Conservation (phyloP, 208 protist species). For the Herpetomonas tarakana region DNA sequence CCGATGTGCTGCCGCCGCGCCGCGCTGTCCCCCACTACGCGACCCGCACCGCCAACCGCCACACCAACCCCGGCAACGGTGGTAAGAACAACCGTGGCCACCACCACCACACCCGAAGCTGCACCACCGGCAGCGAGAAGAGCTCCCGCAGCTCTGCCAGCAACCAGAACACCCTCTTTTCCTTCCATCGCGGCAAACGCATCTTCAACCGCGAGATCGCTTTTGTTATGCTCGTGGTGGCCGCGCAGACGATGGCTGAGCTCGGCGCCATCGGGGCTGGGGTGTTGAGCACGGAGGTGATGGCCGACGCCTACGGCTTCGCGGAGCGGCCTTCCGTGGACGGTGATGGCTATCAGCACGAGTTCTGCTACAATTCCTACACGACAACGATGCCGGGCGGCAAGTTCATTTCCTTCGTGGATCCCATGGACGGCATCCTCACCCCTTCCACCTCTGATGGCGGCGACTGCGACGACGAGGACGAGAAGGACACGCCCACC, state of each 20-base stretch:
- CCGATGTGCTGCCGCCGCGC: background rate
- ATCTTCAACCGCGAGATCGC: background rate
- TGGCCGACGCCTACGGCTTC: background rate
- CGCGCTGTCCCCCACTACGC: background rate
- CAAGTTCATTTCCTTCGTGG: background rate
- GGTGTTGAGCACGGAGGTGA: background rate
- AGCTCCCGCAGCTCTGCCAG: background rate
- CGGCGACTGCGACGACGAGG: background rate
- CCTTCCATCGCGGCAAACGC: background rate
- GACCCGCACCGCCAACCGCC: too few species aligned
- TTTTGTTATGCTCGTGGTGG: background rate
- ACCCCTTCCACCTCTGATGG: background rate
- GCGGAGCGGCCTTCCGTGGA: background rate
- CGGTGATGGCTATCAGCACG: background rate
- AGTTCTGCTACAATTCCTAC: conserved; percentile 1
- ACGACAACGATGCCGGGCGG: background rate
- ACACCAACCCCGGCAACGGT: too few species aligned
- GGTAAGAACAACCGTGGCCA: too few species aligned
- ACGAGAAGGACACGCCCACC: background rate
- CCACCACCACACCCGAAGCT: background rate
- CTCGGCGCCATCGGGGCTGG: background rate
- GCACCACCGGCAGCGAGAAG: background rate
- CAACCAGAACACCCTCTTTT: background rate
- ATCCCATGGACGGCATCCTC: background rate
- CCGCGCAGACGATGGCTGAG: background rate